Conservation (phyloP, 2,329 filamentous ascomycete species). For the Ophiostoma australiae region DNA sequence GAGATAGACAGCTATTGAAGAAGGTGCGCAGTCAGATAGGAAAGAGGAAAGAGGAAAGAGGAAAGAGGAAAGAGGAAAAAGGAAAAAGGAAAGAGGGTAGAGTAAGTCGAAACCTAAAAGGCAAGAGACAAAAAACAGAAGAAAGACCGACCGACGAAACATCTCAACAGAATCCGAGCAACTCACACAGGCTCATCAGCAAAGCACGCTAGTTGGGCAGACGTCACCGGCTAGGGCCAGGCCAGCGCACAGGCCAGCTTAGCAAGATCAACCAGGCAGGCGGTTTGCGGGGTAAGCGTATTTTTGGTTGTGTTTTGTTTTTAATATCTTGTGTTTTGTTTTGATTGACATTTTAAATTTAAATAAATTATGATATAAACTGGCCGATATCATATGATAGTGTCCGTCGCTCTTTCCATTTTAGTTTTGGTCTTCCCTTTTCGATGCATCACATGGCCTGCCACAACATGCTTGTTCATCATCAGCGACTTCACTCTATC, state of each 20-base stretch:
- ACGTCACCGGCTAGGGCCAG: conserved; percentile 9
- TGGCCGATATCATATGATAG: not conserved
- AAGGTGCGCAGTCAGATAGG: not conserved
- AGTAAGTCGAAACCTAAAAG: not conserved
- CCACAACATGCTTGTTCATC: not conserved
- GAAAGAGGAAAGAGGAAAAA: not conserved
- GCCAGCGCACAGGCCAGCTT: conserved; percentile 2
- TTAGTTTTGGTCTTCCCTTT: not conserved
- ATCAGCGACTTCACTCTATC: not conserved
- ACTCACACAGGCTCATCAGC: not conserved
- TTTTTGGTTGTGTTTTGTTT: not conserved
- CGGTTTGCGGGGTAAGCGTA: conserved; percentile 10
- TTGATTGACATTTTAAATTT: not conserved
- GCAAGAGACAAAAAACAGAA: not conserved
- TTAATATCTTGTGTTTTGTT: not conserved
- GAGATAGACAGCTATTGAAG: not conserved
- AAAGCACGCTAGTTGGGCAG: not conserved
- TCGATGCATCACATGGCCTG: not conserved
- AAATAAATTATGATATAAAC: not conserved
- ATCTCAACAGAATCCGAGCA: not conserved
- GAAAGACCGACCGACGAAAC: conserved; percentile 1
- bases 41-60: not conserved
- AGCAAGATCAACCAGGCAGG: conserved; percentile 1
- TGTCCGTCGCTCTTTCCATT: not conserved
- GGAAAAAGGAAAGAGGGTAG: not conserved